Evolutionary conservation across 225 moss, liverwort and hornwort genomes (phyloP), one percentile per base, ranked within the genome.

Genomic region (Asterella californica): DNA sequence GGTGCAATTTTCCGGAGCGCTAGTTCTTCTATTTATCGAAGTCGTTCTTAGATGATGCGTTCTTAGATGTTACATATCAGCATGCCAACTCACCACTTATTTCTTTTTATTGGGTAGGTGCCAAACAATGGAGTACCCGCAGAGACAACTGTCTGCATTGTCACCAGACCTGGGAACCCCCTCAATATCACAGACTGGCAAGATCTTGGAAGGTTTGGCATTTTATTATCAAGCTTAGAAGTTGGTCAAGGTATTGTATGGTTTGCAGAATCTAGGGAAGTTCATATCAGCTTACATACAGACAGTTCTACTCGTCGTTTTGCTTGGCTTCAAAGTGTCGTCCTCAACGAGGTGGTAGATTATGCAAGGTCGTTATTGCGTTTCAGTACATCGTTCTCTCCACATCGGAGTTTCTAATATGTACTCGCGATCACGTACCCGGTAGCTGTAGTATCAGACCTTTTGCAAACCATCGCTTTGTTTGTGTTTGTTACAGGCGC

Each of bases 111-210:
- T 12, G 32, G 22, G 21, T 50, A 86, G 82, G 82, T 82, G n/a
- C 85, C 82, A 30, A 82, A 86, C 64, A 80, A 82, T 72, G 82
- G 75, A 54, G 79, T 80, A 25, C 82, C 82, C 46, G 85, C 85
- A 24, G 82, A 80, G 61, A 78, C 82, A 54, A 82, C 79, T 34
- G 85, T 85, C 50, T 85, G 82, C 81, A 82, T 85, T 53, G 82
- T 85, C 66, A 82, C 82, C 34, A 76, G 81, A 66, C 78, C 78
- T 36, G 82, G 85, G 29, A 85, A 85, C 76, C 85, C 85, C 24
- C 79, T 79, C 61, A 47, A 81, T 2, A 79, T 85, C 60, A 69
- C 32, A 25, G 82, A 82, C 29, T 85, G 85, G 85, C 50, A 18
- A 37, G 85, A 85, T 76, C 72, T 85, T 11, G 49, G 74, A 32